These are phyloP conservation scores for Ceriops zippeliana DNA, from an alignment of 345 rosid species.

Conservation along the genomic window DNA sequence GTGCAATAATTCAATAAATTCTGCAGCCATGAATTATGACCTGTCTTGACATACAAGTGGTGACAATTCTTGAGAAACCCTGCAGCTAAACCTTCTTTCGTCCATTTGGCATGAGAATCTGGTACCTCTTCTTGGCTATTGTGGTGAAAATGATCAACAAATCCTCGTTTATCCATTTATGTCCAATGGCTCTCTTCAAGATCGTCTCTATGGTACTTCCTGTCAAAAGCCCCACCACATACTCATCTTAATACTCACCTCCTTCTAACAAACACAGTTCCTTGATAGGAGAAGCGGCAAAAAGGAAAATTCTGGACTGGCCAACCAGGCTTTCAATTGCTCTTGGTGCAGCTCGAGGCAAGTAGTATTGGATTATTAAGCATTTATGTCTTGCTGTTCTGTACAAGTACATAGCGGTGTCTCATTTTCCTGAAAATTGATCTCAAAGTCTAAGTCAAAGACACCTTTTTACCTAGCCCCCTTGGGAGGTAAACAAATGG, in stretches of 20 bases:
- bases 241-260: background rate
- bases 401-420: background rate
- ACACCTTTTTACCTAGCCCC: too few species aligned
- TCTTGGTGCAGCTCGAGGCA: constrained; percentile 69
- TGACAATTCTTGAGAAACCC: constrained; percentile 9
- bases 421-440: background rate
- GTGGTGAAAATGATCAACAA: constrained; percentile 64
- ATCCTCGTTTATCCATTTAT: constrained; percentile 68
- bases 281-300: constrained; percentile 58
- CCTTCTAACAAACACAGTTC: constrained; percentile 10
- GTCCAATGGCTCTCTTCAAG: constrained; percentile 77
- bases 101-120: constrained; percentile 55
- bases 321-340: constrained; percentile 69
- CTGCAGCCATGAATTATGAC: constrained; percentile 26
- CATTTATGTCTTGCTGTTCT: background rate
- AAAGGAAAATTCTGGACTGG: constrained; percentile 66
- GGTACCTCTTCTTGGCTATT: constrained; percentile 68
- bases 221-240: background rate
- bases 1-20: background rate
- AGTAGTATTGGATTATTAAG: constrained; percentile 7
- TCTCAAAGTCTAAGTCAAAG: background rate
- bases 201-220: constrained; percentile 60
- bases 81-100: constrained; percentile 62
- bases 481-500: too few species aligned
- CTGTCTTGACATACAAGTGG: background rate